A percentile compares a stretch with the other conserved stretches of the same genome.
Evolutionary conservation across 768 basidiomycete species (phyloP).

Genomic region (Basidioascus undulatus): DNA sequence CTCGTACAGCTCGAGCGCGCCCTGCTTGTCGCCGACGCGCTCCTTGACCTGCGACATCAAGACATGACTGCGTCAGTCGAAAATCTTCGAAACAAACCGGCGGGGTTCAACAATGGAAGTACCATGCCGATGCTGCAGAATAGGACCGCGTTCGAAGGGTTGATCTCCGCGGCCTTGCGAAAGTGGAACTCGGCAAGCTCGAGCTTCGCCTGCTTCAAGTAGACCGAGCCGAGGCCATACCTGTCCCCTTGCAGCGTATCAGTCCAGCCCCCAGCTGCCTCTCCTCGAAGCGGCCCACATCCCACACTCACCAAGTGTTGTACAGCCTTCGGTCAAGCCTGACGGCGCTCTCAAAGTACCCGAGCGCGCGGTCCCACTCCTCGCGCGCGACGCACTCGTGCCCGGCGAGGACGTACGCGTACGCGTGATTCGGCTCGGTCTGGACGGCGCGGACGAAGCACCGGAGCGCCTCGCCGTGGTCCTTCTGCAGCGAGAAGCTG

Average conservation of each 20-base stretch:
- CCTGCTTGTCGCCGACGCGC: slow-evolving; percentile 48
- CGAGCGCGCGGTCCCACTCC: slow-evolving; percentile 73
- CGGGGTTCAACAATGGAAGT: too few relatives aligned
- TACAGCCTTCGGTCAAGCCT: slow-evolving; percentile 81
- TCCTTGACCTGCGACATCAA: slow-evolving; percentile 45
- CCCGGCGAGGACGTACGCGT: slow-evolving; percentile 86
- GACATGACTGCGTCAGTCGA: neutral
- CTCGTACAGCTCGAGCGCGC: slow-evolving; percentile 57
- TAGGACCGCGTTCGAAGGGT: slow-evolving; percentile 84
- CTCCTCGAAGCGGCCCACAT: neutral
- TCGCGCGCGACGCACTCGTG: slow-evolving; percentile 85
- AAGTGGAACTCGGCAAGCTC: slow-evolving; percentile 92
- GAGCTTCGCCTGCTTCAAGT: slow-evolving; percentile 78
- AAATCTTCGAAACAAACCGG: neutral
- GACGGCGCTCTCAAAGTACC: slow-evolving; percentile 76
- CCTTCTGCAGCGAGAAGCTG: slow-evolving; percentile 81
- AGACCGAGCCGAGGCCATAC: slow-evolving; percentile 97
- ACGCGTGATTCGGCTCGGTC: slow-evolving; percentile 26
- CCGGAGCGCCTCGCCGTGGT: slow-evolving; percentile 72
- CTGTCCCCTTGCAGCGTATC: slow-evolving; percentile 29
- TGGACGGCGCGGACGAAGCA: slow-evolving; percentile 83
- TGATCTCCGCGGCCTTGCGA: slow-evolving; percentile 70
- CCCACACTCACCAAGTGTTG: slow-evolving; percentile 67
- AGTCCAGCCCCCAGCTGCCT: neutral
- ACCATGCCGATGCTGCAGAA: slow-evolving; percentile 92